phyloP scores from a whole-genome alignment of 768 basidiomycete species.

The Hygrocybe punicea region DNA sequence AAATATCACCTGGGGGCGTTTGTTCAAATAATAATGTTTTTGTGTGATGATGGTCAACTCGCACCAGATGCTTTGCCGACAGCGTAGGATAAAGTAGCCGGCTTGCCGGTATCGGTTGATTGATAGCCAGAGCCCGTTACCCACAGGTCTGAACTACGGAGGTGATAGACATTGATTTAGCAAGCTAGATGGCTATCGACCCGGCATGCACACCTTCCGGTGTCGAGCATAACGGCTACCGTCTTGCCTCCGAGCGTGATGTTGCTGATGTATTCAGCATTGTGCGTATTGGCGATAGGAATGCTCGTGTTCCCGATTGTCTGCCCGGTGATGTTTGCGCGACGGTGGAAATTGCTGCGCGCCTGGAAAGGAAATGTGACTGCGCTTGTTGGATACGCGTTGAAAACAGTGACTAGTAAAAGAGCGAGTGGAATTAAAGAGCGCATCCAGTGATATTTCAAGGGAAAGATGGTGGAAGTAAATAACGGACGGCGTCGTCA shows the following conservation, averaged over 20 bases:
- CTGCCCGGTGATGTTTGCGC: conserved; percentile 24
- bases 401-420: conserved; percentile 6
- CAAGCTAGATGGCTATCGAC: not conserved
- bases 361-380: conserved; percentile 12
- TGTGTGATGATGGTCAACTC: not conserved
- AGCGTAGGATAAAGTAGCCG: conserved; percentile 60
- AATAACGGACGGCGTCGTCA: not conserved
- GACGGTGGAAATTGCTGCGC: conserved; percentile 6
- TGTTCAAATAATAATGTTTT: too few relatives aligned
- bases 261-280: conserved; percentile 70
- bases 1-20: conserved; percentile 48
- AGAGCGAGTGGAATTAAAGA: conserved; percentile 9
- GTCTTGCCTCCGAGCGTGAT: conserved; percentile 60
- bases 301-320: conserved; percentile 29
- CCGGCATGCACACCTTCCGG: conserved; percentile 56
- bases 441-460: conserved; percentile 3
- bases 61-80: conserved; percentile 63
- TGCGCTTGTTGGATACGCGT: conserved; percentile 3
- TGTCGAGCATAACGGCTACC: conserved; percentile 66
- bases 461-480: not conserved
- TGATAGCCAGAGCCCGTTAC: conserved; percentile 50
- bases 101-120: conserved; percentile 54
- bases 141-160: conserved; percentile 70
- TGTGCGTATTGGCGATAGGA: conserved; percentile 60
- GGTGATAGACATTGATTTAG: not conserved